Evolutionary conservation across 306 rosid species (phyloP), one percentile per base, ranked within the genome.

Genomic region (Gynostemma pentaphyllum): DNA sequence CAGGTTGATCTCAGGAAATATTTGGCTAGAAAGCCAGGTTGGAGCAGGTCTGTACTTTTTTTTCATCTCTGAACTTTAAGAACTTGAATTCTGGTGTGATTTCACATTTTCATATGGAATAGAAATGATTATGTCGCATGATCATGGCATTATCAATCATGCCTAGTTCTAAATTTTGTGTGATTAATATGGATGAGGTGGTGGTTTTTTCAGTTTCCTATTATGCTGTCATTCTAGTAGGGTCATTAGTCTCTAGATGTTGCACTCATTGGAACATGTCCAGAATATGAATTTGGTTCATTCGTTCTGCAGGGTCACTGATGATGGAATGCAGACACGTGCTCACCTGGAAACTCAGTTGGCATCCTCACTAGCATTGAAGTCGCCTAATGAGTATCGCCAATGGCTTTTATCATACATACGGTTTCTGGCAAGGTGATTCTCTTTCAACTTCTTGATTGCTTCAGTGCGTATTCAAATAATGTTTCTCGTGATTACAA

Each of bases 1-100:
- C 99, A 92, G 85, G 95, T 92, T 67, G 99, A 92, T 75, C 86
- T 88, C 63, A 78, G 95, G 85, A 92, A 92, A 76, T 92, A 88
- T 78, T 72, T 92, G 78, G 95, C 99, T 36, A 81, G 99, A 44
- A 92, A 88, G 77, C 99, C 99, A 15, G 99, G 95, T 78, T 92
- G 96, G 99, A 84, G 94, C 67, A 92, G 99, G 99, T 92, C 13
- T 68, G 96, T 79, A 64, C 71, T 66, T 64, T 46, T 3, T 48
- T 65, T 59, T 13, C 65, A 37, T 22, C 65, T 45, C 41, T 22
- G 47, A 36, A 37, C 65, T 37, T 37, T 12, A 59, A 37, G 45
- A 59, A 21, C 32, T 37, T 37, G 32, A 9, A 13, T 59, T 37
- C 27, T 63, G 68, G 40, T 16, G 32, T 7, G 10, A 24, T 62